Conservation (phyloP, 108 stramenopile species). For the Skeletonema tropicum region DNA sequence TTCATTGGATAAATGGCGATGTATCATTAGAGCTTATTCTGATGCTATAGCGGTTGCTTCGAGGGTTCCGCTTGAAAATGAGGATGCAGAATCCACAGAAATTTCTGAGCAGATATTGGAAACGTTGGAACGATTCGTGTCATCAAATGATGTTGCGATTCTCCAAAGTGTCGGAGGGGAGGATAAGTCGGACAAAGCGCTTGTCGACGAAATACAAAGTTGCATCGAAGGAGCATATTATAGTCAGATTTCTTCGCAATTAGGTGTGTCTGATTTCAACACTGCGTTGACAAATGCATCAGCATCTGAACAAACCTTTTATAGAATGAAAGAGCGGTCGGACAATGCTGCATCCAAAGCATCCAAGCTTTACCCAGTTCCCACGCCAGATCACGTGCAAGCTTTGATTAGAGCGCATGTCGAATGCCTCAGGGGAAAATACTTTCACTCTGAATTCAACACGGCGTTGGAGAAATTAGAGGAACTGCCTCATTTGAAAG, state of each 20-base stretch:
- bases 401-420: conserved; percentile 24
- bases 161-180: background rate
- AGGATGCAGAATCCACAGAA: background rate
- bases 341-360: background rate
- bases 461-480: conserved; percentile 11
- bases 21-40: conserved; percentile 25
- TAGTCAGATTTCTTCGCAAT: conserved; percentile 15
- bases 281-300: conserved; percentile 26
- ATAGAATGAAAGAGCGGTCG: conserved; percentile 29
- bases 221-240: conserved; percentile 33
- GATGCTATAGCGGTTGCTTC: conserved; percentile 36
- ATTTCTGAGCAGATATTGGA: conserved; percentile 15
- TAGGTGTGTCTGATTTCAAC: conserved; percentile 16
- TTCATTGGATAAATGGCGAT: conserved; percentile 18
- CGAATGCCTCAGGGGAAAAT: conserved; percentile 31
- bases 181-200: background rate
- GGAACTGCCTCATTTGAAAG: conserved; percentile 39
- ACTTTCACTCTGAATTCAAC: conserved; percentile 27
- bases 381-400: conserved; percentile 35
- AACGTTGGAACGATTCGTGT: conserved; percentile 30
- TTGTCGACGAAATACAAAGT: conserved; percentile 29
- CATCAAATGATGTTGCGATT: conserved; percentile 16
- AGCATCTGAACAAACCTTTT: conserved; percentile 28
- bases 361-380: conserved; percentile 31
- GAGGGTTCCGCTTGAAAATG: conserved; percentile 9